Evolutionary conservation across 441 rosid genomes (phyloP).

Genomic region (Pelargonium fulgidum): DNA sequence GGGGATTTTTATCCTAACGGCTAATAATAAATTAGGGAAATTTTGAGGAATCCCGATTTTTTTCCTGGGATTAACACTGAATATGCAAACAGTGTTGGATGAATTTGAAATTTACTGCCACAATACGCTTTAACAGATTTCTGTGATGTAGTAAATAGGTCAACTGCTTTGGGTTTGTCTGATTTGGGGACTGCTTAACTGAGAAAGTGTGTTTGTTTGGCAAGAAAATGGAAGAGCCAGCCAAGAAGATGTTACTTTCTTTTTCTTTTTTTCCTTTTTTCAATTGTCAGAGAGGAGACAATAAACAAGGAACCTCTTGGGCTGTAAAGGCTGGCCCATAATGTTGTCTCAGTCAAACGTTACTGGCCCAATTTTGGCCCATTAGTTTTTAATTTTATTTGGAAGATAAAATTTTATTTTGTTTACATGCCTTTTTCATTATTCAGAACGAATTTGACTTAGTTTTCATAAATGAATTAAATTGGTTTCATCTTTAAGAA

Average conservation of each 20-base stretch:
- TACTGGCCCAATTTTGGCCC: too few species aligned
- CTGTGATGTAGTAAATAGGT: constrained; percentile 5
- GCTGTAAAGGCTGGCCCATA: too few species aligned
- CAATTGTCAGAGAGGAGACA: too few species aligned
- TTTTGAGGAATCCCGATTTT: neutral
- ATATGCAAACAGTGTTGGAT: neutral
- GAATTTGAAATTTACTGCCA: neutral
- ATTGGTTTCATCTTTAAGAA: too few species aligned
- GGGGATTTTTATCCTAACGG: neutral
- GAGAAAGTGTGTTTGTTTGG: constrained; percentile 3
- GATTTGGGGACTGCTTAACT: neutral
- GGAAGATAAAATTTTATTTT: too few species aligned
- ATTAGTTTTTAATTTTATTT: too few species aligned
- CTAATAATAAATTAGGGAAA: neutral
- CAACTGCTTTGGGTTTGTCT: neutral
- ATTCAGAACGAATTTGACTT: too few species aligned
- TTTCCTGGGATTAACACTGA: neutral
- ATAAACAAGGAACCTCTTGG: too few species aligned
- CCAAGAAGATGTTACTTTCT: constrained; percentile 4
- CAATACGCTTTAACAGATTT: neutral
- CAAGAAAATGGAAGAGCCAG: constrained; percentile 7
- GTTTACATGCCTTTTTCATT: too few species aligned
- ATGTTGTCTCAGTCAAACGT: too few species aligned
- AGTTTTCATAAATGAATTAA: too few species aligned
- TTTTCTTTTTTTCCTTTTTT: neutral